Conservation (phyloP, 129 eudicot genomes). For the Daucus carota region DH1_v3.0 NC_030386.2:33762001-33762500, state of each 20-base stretch:
- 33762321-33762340: constrained; percentile 28
- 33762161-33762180: constrained; percentile 42
- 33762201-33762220: constrained; percentile 5
- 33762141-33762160: constrained; percentile 81
- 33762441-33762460: constrained; percentile 7
- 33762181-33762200: constrained; percentile 28
- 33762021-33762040: neutral
- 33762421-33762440: neutral
- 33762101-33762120: constrained; percentile 57
- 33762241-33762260: neutral
- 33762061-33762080: neutral
- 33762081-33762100: constrained; percentile 12
- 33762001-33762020: constrained; percentile 6
- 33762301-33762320: constrained; percentile 31
- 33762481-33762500: neutral
- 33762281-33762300: constrained; percentile 60
- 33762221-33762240: constrained; percentile 5
- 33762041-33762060: neutral
- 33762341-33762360: constrained; percentile 63
- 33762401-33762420: constrained; percentile 28
- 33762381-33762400: constrained; percentile 66
- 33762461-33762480: neutral
- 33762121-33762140: constrained; percentile 65
- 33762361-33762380: constrained; percentile 77
- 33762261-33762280: constrained; percentile 50